Percentiles rank a stretch among this genome's conserved stretches.
Evolutionary conservation across 2,329 filamentous ascomycete genomes (phyloP).

Genomic region (Coleophoma cylindrospora): DNA sequence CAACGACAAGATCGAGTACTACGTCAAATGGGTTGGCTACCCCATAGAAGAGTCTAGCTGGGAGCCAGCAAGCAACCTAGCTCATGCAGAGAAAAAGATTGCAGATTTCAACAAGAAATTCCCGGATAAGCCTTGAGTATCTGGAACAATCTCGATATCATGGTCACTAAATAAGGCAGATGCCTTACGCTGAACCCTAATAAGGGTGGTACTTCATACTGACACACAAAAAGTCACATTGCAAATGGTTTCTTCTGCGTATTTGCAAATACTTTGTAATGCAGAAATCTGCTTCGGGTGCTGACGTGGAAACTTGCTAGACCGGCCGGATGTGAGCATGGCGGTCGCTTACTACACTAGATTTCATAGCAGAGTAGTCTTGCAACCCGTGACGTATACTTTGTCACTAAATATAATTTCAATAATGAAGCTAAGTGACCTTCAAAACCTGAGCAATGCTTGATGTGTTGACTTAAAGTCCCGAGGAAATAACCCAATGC

Average conservation of each 20-base stretch:
- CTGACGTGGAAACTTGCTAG: neutral
- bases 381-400: no score
- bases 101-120: slow-evolving; percentile 3
- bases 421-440: no score
- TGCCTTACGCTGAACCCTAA: neutral
- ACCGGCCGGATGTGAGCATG: neutral
- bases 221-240: neutral
- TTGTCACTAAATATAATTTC: no score
- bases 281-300: neutral
- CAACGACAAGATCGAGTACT: slow-evolving; percentile 3
- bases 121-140: slow-evolving; percentile 3
- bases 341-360: neutral
- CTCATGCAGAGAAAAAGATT: slow-evolving; percentile 6
- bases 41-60: slow-evolving; percentile 6
- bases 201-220: neutral
- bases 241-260: neutral
- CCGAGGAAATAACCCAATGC: no score
- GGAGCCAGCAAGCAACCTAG: slow-evolving; percentile 11
- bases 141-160: neutral
- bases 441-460: no score
- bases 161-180: no score
- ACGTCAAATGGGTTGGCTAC: slow-evolving; percentile 12
- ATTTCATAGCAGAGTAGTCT: no score
- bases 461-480: no score
- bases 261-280: neutral